Evolutionary conservation across 176 grass and related monocot species (phyloP).

Genomic region (Hyparrhenia diplandra): DNA sequence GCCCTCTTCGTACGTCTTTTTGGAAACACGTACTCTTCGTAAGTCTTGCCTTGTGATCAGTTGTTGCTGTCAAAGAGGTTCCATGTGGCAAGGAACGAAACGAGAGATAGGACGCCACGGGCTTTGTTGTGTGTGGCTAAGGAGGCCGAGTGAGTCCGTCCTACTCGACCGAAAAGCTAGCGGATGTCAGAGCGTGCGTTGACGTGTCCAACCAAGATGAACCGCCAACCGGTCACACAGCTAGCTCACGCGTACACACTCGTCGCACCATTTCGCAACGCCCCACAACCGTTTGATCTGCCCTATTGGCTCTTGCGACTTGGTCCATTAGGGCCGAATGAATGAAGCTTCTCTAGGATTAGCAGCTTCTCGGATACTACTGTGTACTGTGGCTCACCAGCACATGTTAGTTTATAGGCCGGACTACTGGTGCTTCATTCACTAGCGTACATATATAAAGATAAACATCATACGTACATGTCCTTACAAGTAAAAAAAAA

Average conservation of each 20-base stretch:
- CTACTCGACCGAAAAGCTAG: slow-evolving; percentile 35
- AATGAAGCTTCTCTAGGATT: not conserved
- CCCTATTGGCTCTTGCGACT: not conserved
- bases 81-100: too few relatives aligned
- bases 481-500: not conserved
- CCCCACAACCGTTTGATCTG: slow-evolving; percentile 31
- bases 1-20: too few relatives aligned
- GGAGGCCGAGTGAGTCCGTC: slow-evolving; percentile 12
- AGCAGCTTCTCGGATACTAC: not conserved
- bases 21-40: too few relatives aligned
- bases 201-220: not conserved
- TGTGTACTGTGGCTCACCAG: not conserved
- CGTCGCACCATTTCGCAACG: slow-evolving; percentile 17
- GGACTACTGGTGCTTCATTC: not conserved
- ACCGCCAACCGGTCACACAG: too few relatives aligned
- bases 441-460: too few relatives aligned
- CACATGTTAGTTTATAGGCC: not conserved
- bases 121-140: not conserved
- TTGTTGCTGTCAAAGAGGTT: too few relatives aligned
- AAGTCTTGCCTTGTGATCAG: too few relatives aligned
- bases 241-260: too few relatives aligned
- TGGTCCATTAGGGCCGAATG: not conserved
- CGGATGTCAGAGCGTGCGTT: not conserved
- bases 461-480: not conserved
- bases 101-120: too few relatives aligned